Base-by-base conservation (phyloP, 2,329 filamentous ascomycete genomes). In the Geosmithia flava region DNA sequence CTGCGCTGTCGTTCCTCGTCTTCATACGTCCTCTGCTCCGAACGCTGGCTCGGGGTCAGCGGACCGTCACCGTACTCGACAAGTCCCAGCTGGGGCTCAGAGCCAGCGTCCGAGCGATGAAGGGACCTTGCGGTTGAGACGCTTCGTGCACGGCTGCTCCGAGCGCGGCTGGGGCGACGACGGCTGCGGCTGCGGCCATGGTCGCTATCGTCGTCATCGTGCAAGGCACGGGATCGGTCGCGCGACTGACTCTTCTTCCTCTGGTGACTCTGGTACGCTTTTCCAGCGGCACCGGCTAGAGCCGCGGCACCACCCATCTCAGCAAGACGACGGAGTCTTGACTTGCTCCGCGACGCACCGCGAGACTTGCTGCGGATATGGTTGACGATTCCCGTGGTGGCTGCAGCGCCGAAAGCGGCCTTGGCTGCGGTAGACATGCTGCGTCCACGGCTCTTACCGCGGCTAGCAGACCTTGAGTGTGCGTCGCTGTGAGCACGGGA, bases 21-120 rank as follows among this genome's bases (percentile, higher is more conserved):
- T 48, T 73, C 72, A 48, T 71, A 71, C 49, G 33, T 74, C 74
- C 58, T 75, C 72, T 49, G 62, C 65, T 23, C 56, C 54, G 58
- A 45, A 60, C 62, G 54, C 64, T 61, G 30, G 19, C 51, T 63
- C 58, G 68, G 68, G 54, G 66, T 64, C 53, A 83, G 69, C 56
- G 78, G 77, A 54, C 74, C 70, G 59, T 68, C 70, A 55, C 79
- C 79, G 69, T 83, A 83, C 63, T 82, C 76, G 73, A 83, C 76
- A 71, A 81, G 71, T 68, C 78, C 79, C 79, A 81, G 68, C 68
- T 80, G 76, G 69, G 71, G 73, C 76, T 81, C 78, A 81, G 75
- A 71, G 62, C 64, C 65, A 59, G 67, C 65, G 62, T 73, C 70
- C 56, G 70, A 15, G 27, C 41, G 70, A 66, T 70, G 65, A 63